Conservation (phyloP, 2,329 filamentous ascomycete genomes). For the Coleophoma crateriformis region DNA sequence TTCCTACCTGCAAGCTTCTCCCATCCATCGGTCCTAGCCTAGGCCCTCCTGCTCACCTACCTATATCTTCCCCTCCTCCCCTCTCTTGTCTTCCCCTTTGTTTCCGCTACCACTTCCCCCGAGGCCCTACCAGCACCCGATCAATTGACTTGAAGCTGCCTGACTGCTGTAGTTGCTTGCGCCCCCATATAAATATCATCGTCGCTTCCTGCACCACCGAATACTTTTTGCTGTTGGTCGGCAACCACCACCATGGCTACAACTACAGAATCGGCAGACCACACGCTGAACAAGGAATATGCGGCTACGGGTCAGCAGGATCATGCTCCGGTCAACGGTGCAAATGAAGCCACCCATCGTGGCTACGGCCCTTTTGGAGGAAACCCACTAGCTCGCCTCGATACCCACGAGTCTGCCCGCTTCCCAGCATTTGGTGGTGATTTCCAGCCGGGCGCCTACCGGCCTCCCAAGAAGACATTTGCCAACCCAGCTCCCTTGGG, state of each 20-base stretch:
- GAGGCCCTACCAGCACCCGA: too few species aligned
- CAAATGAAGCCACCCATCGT: neutral
- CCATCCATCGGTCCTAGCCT: too few species aligned
- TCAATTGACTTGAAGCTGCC: too few species aligned
- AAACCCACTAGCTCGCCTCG: constrained; percentile 42
- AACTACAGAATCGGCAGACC: constrained; percentile 10
- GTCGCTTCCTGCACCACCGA: too few species aligned
- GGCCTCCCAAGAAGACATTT: constrained; percentile 43
- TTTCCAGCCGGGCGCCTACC: constrained; percentile 55
- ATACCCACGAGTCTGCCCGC: constrained; percentile 33
- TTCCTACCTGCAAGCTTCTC: too few species aligned
- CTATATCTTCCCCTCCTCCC: too few species aligned
- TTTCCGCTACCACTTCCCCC: too few species aligned
- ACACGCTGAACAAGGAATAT: constrained; percentile 16
- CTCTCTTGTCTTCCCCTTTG: too few species aligned
- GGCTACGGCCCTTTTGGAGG: constrained; percentile 25
- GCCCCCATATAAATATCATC: too few species aligned
- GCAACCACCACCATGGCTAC: constrained; percentile 13
- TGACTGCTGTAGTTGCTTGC: too few species aligned
- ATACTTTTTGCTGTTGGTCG: too few species aligned
- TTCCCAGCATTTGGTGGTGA: constrained; percentile 52
- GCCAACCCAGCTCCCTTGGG: constrained; percentile 57
- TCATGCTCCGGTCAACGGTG: constrained; percentile 6
- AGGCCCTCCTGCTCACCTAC: too few species aligned
- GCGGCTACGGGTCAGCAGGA: constrained; percentile 10